Evolutionary conservation across 106 monocot species (phyloP), one percentile per base, ranked within the genome.

Genomic region (Posidonia australis): DNA sequence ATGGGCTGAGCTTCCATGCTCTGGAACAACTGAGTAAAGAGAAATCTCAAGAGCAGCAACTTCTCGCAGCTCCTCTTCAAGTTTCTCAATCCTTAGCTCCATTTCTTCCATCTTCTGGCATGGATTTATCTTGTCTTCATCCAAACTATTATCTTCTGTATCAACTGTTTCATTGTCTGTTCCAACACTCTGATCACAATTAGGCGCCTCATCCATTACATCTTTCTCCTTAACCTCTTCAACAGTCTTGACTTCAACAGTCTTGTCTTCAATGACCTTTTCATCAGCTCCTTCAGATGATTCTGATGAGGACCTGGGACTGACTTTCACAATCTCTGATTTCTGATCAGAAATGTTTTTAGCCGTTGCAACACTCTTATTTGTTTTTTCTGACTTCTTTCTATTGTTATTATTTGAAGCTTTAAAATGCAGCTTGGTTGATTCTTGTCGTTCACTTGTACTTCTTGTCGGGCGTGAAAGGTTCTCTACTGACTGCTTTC

Each of bases 41-140:
- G 96, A 87, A 74, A 98, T 81, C 83, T 98, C 96, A 78, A 90
- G 87, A 12, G 87, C 90, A 77, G 96, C 96, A 63, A 87, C 81
- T 81, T 90, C 96, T 77, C 84, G 79, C 29, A 98, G 72, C 63
- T 98, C 96, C 48, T 98, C 80, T 77, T 98, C 96, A 25, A 98
- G 78, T 66, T 81, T 90, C 46, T 84, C 80, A 70, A 90, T 83
- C 78, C 69, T 98, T 5, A 55, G 44, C 70, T 87, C 78, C 84
- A 98, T 78, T 58, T 81, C 90, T 54, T 81, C 84, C 68, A 87
- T 74, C 66, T 83, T 87, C 51, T 75, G 74, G 70, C 75, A 69
- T 18, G 63, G 47, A 53, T 26, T 75, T 32, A 31, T 32, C 49
- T 65, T 78, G 5, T 68, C 75, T 56, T 78, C 79, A 67, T 81